Evolutionary conservation across 192 early-diverging fungal species (phyloP), one percentile per base, ranked within the genome.

Genomic region (Gamsiella multidivaricata): DNA sequence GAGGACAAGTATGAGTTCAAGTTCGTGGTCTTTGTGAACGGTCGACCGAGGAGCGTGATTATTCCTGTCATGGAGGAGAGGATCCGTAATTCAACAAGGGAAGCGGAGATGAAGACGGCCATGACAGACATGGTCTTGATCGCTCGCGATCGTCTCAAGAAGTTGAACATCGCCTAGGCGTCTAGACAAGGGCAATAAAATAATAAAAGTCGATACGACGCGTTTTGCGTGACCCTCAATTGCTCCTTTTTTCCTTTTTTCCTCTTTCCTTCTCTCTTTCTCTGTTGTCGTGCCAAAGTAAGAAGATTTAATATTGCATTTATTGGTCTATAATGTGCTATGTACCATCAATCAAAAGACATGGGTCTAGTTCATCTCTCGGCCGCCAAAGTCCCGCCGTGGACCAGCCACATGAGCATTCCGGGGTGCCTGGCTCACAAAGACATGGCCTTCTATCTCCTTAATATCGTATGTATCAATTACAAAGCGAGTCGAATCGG

Each of bases 11-110:
- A 90, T 53, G 92, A 91, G 0, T 94, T 94, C 86, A 88, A 89
- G 54, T 94, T 93, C 79, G 91, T 94, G 17, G 84, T 94, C 26
- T 94, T 94, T 86, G 93, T 94, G 45, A 88, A 89, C 56, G 92
- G 92, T 17, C 89, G 93, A 6, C 85, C 88, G 50, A 86, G 91
- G 54, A 81, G 82, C 65, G 88, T 91, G 39, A 87, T 96, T 56
- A 87, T 96, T 37, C 92, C 92, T 11, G 86, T 95, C 20, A 83
- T 94, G 53, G 86, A 92, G 58, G 80, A 91, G 37, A 73, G 91
- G 43, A 87, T 96, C 55, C 66, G 83, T 5, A 79, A 88, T 68
- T 87, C 88, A 45, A 81, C 88, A 54, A 81, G 67, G 57, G 87
- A 82, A 52, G 74, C 85, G 33, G 94, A 96, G 81, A 83, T 94